Conservation (phyloP, 345 rosid genomes). For the Bruguiera parviflora region DNA sequence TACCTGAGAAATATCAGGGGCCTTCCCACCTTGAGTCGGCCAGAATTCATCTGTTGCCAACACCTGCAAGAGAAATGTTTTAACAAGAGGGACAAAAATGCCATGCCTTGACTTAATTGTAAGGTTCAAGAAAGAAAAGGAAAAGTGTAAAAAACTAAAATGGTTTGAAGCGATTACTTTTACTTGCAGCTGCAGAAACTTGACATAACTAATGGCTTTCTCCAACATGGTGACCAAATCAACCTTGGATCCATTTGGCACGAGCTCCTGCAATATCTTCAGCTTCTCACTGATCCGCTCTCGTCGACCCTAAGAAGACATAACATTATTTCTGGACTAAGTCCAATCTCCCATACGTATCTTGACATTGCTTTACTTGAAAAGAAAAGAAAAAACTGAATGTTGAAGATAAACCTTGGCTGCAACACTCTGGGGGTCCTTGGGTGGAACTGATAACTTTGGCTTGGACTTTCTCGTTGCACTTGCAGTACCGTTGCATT, state of each 20-base stretch:
- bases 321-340: slow-evolving; percentile 5
- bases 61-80: slow-evolving; percentile 39
- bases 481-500: slow-evolving; percentile 18
- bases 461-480: slow-evolving; percentile 45
- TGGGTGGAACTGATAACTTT: slow-evolving; percentile 43
- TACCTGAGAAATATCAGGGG: slow-evolving; percentile 90
- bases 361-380: neutral
- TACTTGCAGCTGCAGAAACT: slow-evolving; percentile 97
- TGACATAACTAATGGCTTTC: slow-evolving; percentile 85
- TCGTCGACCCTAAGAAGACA: slow-evolving; percentile 59
- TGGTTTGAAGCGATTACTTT: slow-evolving; percentile 42
- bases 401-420: slow-evolving; percentile 57
- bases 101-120: no score
- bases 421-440: slow-evolving; percentile 89
- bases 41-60: slow-evolving; percentile 95
- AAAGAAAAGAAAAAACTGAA: slow-evolving; percentile 1
- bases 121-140: no score
- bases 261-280: slow-evolving; percentile 75
- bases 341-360: neutral
- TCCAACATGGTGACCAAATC: slow-evolving; percentile 96
- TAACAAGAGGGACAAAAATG: no score
- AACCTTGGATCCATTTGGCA: slow-evolving; percentile 88
- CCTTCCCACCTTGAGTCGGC: slow-evolving; percentile 93
- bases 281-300: slow-evolving; percentile 90
- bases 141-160: neutral